phyloP scores from a whole-genome alignment of 1,139 yeast species.

The Saccharomycopsis hybrid region DNA sequence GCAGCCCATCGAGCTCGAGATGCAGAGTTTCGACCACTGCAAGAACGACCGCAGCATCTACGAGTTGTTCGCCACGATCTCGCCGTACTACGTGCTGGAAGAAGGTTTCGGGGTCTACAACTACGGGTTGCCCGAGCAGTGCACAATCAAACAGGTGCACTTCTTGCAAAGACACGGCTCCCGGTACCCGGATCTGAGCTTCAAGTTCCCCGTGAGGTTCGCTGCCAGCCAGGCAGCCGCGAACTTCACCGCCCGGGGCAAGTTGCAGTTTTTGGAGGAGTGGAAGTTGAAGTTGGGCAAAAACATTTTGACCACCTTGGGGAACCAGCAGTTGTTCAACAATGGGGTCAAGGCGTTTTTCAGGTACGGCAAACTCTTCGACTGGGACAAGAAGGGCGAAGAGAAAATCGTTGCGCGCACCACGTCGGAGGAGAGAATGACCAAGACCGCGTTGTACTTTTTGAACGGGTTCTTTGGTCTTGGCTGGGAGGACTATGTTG shows the following conservation, averaged over 20 bases:
- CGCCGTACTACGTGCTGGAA: slow-evolving; percentile 39
- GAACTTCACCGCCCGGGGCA: slow-evolving; percentile 27
- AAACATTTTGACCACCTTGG: slow-evolving; percentile 25
- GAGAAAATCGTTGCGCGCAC: slow-evolving; percentile 32
- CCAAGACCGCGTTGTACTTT: slow-evolving; percentile 34
- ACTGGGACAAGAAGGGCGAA: slow-evolving; percentile 20
- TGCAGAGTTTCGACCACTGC: slow-evolving; percentile 23
- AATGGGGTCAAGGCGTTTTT: slow-evolving; percentile 31
- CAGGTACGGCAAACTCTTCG: slow-evolving; percentile 33
- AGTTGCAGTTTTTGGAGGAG: slow-evolving; percentile 32
- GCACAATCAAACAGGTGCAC: slow-evolving; percentile 58
- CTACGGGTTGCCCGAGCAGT: slow-evolving; percentile 37
- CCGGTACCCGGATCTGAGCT: slow-evolving; percentile 45
- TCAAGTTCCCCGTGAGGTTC: slow-evolving; percentile 25
- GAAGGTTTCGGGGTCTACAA: slow-evolving; percentile 40
- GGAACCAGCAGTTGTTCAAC: slow-evolving; percentile 25
- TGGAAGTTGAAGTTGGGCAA: slow-evolving; percentile 28
- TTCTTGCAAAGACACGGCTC: slow-evolving; percentile 66
- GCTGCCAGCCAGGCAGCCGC: slow-evolving; percentile 23
- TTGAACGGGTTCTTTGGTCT: slow-evolving; percentile 36
- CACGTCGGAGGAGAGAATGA: slow-evolving; percentile 34
- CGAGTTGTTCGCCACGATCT: slow-evolving; percentile 41
- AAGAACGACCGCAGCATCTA: slow-evolving; percentile 30
- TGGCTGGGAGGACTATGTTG: slow-evolving; percentile 21
- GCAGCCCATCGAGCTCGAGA: slow-evolving; percentile 20